Evolutionary conservation across 106 monocot genomes (phyloP).

Genomic region (Acorus calamus): DNA sequence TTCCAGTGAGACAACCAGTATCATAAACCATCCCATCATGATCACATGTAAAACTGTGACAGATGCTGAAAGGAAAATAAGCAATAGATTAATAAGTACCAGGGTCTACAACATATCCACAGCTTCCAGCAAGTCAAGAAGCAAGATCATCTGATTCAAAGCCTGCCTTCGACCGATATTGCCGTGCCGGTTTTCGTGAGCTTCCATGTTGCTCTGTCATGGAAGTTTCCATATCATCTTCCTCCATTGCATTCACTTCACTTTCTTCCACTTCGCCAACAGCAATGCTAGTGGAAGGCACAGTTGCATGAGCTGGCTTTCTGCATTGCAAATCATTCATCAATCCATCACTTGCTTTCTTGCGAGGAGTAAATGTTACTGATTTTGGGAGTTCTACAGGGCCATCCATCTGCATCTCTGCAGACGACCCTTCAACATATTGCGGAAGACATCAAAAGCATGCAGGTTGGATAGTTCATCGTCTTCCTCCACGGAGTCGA

Average conservation of each 20-base stretch:
- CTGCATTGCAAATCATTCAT: conserved; percentile 9
- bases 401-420: conserved; percentile 14
- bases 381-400: conserved; percentile 46
- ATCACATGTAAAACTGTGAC: too few species aligned
- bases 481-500: conserved; percentile 31
- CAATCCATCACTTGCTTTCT: conserved; percentile 38
- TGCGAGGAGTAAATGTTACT: conserved; percentile 63
- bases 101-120: too few species aligned
- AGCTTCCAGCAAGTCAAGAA: too few species aligned
- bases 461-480: conserved; percentile 46
- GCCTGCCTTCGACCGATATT: conserved; percentile 30
- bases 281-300: conserved; percentile 16
- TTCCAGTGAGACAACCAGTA: too few species aligned
- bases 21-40: too few species aligned
- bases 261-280: conserved; percentile 27
- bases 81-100: too few species aligned
- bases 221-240: conserved; percentile 23
- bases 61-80: too few species aligned
- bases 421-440: conserved; percentile 29
- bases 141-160: too few species aligned
- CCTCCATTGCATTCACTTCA: conserved; percentile 59
- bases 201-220: neutral
- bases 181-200: conserved; percentile 18
- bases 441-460: conserved; percentile 67
- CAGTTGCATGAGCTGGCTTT: neutral